phyloP scores from a whole-genome alignment of 139 green algal genomes.

The Protoeuglena noctilucae region DNA sequence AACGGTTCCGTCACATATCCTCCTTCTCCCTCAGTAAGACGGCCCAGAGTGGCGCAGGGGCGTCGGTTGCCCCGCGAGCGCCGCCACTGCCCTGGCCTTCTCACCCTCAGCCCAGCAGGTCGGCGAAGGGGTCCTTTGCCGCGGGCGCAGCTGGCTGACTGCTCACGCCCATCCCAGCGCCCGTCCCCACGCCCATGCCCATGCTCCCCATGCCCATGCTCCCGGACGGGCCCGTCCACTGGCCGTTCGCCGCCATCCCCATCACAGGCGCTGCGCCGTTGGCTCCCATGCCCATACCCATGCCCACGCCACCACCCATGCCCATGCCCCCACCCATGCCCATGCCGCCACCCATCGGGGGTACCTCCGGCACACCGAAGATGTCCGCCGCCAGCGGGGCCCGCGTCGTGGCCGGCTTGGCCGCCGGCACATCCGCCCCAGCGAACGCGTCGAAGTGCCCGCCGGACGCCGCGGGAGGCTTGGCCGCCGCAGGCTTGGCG shows the following conservation, averaged over 20 bases:
- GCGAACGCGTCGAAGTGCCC: neutral
- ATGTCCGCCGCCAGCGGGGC: no score
- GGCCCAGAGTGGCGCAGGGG: no score
- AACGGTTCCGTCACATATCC: no score
- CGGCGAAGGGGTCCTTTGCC: neutral
- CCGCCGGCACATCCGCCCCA: neutral
- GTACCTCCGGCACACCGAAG: no score
- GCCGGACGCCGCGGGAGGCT: neutral
- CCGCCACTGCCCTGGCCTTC: no score
- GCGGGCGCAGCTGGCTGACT: neutral
- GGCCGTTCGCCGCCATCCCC: neutral
- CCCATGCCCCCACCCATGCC: no score
- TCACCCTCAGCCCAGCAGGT: constrained; percentile 1
- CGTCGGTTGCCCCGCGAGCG: no score
- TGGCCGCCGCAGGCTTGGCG: neutral
- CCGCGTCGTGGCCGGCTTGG: neutral
- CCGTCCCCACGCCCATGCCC: neutral
- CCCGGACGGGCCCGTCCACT: neutral
- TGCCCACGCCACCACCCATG: neutral
- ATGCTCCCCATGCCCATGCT: neutral
- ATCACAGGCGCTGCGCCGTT: neutral
- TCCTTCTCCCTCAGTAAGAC: no score
- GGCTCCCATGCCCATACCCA: neutral
- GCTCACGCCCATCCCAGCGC: no score
- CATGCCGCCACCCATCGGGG: no score